A percentile compares a stretch with the other conserved stretches of the same genome.
Conservation (phyloP, 139 green algal species). For the Parachlorella kessleri region DNA sequence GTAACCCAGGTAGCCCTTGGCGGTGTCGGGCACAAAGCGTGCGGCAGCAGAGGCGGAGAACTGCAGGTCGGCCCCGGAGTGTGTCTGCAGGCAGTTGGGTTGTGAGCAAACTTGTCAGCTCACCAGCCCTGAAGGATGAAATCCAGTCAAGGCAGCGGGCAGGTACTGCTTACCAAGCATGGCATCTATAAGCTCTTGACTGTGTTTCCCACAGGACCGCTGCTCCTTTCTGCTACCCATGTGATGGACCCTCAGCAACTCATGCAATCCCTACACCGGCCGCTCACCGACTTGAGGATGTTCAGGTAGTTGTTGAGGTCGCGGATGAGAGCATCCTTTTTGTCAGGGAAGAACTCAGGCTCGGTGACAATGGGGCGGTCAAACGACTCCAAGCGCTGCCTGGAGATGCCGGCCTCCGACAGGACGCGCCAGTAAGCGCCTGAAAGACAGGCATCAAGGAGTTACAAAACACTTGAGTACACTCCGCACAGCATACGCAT, state of each 20-base stretch:
- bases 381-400: conserved; percentile 89
- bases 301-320: conserved; percentile 96
- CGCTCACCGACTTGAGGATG: conserved; percentile 90
- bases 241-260: too few species aligned
- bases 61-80: conserved; percentile 85
- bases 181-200: too few species aligned
- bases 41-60: conserved; percentile 53
- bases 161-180: too few species aligned
- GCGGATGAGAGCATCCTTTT: conserved; percentile 82
- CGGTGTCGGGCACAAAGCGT: conserved; percentile 51
- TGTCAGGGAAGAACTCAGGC: conserved; percentile 84
- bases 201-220: too few species aligned
- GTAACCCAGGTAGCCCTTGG: conserved; percentile 85
- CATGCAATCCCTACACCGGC: too few species aligned
- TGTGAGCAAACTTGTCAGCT: too few species aligned
- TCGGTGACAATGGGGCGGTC: conserved; percentile 89
- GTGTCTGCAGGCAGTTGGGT: conserved; percentile 29
- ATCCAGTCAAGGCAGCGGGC: too few species aligned
- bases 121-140: too few species aligned
- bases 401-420: conserved; percentile 82
- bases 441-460: too few species aligned
- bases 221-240: too few species aligned
- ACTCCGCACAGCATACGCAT: too few species aligned
- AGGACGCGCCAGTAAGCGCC: conserved; percentile 90
- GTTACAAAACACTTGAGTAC: too few species aligned